Base-by-base conservation (phyloP, 257 asterid species). In the Rhazya stricta region DNA sequence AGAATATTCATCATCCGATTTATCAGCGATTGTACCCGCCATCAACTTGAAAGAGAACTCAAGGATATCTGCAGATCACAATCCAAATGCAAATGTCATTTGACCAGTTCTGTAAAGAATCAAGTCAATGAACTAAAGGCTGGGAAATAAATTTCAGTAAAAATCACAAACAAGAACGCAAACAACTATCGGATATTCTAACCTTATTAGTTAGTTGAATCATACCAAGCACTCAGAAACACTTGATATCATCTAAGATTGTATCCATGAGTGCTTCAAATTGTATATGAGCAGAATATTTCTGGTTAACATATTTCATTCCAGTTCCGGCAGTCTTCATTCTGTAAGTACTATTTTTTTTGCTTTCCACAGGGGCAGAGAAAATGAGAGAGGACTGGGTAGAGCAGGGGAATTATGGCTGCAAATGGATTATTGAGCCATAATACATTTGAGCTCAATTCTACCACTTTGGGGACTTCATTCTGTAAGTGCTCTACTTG, bases 1-100 rank as follows among this genome's bases (percentile, higher is more conserved):
- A 5, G 99, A 92, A 80, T 91, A 89, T 67, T 89, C 97, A 71
- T 89, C 99, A 57, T 92, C 99, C 1, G 96, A 92, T 71, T 81
- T 85, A 67, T 82, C 71, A 53, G 77, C 78, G 65, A 71, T 37
- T 4, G 87, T 69, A 76, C 83, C 80, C 98, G 91, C 91, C 11
- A 41, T 9, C 37, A 57, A 74, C 75, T 77, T 29, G 34, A 34
- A 29, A 2, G 8, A 30, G 37, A 29, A 7, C 23, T 53, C 46
- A 71, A 50, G 27, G 19, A 19, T 36, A 50, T 34, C 74, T 71
- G 74, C 43, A 36, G 61, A 46, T 46, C 39, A 30, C 29, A 10
- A 46, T 25, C 60, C 18, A 67, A 69, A 32, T 51, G 21, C 25
- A 25, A 29, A 3, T 50, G 32, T 53, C 62, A 30, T 50, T 27